Conservation (phyloP, 2,329 filamentous ascomycete species). For the Pseudogymnoascus sp. region DNA sequence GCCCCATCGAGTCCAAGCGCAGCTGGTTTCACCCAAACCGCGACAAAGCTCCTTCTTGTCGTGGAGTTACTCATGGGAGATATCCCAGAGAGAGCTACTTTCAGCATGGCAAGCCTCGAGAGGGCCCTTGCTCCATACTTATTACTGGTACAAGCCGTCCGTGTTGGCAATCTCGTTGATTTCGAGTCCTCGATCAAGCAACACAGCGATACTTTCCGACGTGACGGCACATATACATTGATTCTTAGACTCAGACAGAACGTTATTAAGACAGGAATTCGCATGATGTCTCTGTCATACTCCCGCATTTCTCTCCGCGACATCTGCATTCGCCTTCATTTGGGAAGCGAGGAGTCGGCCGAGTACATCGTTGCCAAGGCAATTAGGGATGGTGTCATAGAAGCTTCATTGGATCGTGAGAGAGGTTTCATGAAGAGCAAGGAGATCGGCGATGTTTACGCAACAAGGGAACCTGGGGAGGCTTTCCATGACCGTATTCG, state of each 20-base stretch:
- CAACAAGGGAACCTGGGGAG: conserved; percentile 89
- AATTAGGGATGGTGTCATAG: conserved; percentile 93
- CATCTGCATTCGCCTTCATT: conserved; percentile 88
- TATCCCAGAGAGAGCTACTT: conserved; percentile 89
- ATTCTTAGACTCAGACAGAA: conserved; percentile 94
- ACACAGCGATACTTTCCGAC: conserved; percentile 76
- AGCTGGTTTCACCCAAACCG: conserved; percentile 89
- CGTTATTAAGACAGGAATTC: conserved; percentile 97
- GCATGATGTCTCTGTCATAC: conserved; percentile 98
- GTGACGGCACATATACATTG: conserved; percentile 89
- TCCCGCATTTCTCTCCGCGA: conserved; percentile 94
- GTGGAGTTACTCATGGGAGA: conserved; percentile 98
- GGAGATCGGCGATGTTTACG: conserved; percentile 91
- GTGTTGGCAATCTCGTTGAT: conserved; percentile 89
- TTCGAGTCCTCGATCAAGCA: conserved; percentile 81
- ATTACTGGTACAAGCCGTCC: conserved; percentile 85
- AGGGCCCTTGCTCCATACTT: conserved; percentile 86
- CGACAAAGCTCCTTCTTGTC: conserved; percentile 91
- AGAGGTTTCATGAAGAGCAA: conserved; percentile 98
- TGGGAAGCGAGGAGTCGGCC: conserved; percentile 92
- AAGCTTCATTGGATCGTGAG: conserved; percentile 89
- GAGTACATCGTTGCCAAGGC: conserved; percentile 99
- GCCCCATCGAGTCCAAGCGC: conserved; percentile 84
- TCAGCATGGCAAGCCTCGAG: conserved; percentile 83
- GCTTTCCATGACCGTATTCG: conserved; percentile 95